Base-by-base conservation (phyloP, 192 early-diverging fungal genomes). In the Physocladia obscura region DNA sequence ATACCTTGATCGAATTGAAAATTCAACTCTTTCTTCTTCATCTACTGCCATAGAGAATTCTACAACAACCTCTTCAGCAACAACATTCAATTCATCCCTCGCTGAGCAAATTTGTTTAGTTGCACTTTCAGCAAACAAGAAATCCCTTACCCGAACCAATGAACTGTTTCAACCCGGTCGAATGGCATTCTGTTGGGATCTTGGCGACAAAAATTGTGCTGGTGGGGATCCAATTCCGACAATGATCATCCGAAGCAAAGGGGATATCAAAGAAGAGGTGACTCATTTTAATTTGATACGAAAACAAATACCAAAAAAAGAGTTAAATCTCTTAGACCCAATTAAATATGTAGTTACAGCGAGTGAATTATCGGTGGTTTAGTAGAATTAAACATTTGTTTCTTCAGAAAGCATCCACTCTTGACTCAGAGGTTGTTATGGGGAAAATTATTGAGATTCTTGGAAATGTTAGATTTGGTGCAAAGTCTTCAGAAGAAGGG, bases 91-190 rank as follows among this genome's bases (percentile, higher is more conserved):
- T 15, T 77, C 77, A 26, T 52, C 56, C 15, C 49, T 84, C 30
- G 83, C 84, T 31, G 74, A 77, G 48, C 77, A 84, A 56, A 78
- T 91, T 35, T 76, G 76, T 35, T 75, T 67, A n/a, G 62, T 77
- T 22, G 75, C 81, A 11, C 69, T 81, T 4, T 63, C 76, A 31
- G 50, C 64, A 26, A 71, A 62, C 15, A 78, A 80, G 63, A 40
- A 26, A 24, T 60, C 72, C 35, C 73, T 68, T 5, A 86, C 87
- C 2, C 56, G 55, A 13, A 50, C 71, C 15, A 93, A 90, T 56
- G 90, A 92, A 44, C 63, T 89, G 70, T 94, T 96, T 63, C 36
- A 79, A 17, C 85, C 90, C 0, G 92, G 93, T 1, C 76, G 91
- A 17, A 92, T 92, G 84, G 86, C 86, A 4, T 93, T 89, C 72